Percentiles rank a stretch among this genome's conserved stretches.
These are phyloP conservation scores for Penicillium sp. DNA, from an alignment of 2,329 filamentous ascomycete species.

Conservation along the genomic window DNA sequence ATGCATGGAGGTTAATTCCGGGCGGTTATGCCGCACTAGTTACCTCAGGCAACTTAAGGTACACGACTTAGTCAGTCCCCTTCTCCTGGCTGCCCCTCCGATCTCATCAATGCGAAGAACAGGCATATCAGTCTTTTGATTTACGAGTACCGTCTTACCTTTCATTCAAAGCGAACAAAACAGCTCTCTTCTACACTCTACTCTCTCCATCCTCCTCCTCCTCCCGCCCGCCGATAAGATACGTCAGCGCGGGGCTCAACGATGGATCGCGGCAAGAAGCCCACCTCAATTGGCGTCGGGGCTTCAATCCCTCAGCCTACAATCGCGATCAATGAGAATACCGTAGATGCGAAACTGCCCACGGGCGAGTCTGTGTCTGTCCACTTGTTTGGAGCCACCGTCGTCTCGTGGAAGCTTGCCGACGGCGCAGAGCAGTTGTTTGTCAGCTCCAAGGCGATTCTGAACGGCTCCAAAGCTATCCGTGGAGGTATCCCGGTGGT, in stretches of 20 bases:
- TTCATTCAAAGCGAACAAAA: background rate
- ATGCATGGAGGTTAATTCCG: background rate
- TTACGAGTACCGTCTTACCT: background rate
- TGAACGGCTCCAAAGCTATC: constrained; percentile 86
- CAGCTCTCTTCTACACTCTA: background rate
- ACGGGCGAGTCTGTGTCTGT: constrained; percentile 83
- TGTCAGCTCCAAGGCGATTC: constrained; percentile 71
- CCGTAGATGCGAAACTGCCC: constrained; percentile 74
- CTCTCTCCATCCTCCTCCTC: background rate
- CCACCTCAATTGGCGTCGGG: constrained; percentile 69
- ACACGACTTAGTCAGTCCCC: too few relatives aligned
- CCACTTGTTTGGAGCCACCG: constrained; percentile 85
- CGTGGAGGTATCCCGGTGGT: constrained; percentile 89
- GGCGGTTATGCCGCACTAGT: background rate
- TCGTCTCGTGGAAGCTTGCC: constrained; percentile 87
- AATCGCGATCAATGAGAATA: constrained; percentile 68
- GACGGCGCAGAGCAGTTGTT: constrained; percentile 78
- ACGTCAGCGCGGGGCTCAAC: background rate
- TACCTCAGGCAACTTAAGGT: background rate
- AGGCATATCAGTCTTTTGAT: too few relatives aligned
- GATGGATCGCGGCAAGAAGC: constrained; percentile 85
- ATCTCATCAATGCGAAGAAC: background rate
- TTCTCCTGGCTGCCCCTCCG: background rate
- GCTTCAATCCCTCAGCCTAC: constrained; percentile 72
- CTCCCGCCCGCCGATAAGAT: background rate